A percentile compares a stretch with the other conserved stretches of the same genome.
phyloP scores from a whole-genome alignment of 352 stramenopile genomes.

The Globisporangium nodosum region DNA sequence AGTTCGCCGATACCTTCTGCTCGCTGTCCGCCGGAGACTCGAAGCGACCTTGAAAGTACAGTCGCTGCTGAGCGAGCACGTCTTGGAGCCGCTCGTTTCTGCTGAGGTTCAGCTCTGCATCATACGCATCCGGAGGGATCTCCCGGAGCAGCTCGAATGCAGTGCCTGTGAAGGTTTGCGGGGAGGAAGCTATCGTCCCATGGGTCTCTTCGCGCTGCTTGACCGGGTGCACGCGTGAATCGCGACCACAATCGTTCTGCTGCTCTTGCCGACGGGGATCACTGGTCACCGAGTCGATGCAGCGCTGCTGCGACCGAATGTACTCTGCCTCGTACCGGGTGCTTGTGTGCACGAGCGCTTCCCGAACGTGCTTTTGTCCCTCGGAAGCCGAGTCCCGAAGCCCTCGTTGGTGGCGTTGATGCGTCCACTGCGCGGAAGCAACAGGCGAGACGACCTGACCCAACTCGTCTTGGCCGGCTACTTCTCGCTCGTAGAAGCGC shows the following conservation, averaged over 20 bases:
- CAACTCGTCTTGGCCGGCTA: not conserved
- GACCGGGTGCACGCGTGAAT: not conserved
- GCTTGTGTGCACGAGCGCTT: not conserved
- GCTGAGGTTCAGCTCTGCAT: not conserved
- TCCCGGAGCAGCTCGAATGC: not conserved
- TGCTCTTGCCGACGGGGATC: not conserved
- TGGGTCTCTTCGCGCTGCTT: not conserved
- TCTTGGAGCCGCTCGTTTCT: not conserved
- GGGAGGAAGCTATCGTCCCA: not conserved
- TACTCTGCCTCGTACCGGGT: not conserved
- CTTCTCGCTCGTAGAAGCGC: not conserved
- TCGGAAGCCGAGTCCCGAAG: not conserved
- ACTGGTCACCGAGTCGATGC: not conserved
- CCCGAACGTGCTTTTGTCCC: not conserved
- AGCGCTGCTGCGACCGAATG: not conserved
- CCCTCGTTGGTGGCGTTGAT: not conserved
- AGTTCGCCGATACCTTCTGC: not conserved
- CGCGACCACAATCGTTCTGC: not conserved
- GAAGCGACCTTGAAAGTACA: not conserved
- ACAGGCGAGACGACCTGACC: not conserved
- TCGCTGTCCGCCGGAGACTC: not conserved
- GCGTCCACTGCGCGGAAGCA: not conserved
- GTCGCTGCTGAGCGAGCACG: not conserved
- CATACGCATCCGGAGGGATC: not conserved
- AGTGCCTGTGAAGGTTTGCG: not conserved